phyloP scores from a whole-genome alignment of 1,284 basidiomycete species.

The Puccinia hordei region DNA sequence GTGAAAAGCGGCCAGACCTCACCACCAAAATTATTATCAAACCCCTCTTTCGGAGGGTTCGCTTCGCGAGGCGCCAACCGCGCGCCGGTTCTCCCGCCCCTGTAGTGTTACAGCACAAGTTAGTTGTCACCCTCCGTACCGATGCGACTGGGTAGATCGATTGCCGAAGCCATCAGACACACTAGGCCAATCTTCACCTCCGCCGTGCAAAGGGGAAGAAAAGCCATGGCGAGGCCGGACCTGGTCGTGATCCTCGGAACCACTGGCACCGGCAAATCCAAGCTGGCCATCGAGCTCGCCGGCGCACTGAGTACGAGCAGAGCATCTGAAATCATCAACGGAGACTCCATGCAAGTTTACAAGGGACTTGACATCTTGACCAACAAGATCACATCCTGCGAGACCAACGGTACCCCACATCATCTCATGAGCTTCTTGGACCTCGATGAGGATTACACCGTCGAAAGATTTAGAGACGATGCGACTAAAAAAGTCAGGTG shows the following conservation, averaged over 20 bases:
- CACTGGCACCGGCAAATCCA: slow-evolving; percentile 95
- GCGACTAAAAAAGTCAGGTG: slow-evolving; percentile 54
- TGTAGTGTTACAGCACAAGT: too few relatives aligned
- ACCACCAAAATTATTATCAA: too few relatives aligned
- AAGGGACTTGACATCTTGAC: slow-evolving; percentile 90
- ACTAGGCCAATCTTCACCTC: background rate
- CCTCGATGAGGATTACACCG: slow-evolving; percentile 79
- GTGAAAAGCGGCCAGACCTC: too few relatives aligned
- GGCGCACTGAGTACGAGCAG: slow-evolving; percentile 59
- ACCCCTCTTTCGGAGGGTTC: too few relatives aligned
- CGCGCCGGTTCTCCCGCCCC: too few relatives aligned
- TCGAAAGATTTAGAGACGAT: slow-evolving; percentile 59
- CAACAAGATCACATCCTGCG: slow-evolving; percentile 80
- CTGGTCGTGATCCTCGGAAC: slow-evolving; percentile 82
- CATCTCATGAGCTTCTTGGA: slow-evolving; percentile 82
- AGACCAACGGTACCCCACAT: slow-evolving; percentile 81
- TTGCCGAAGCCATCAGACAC: background rate
- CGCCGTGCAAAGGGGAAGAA: background rate
- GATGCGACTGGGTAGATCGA: background rate
- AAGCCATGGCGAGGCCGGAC: slow-evolving; percentile 7
- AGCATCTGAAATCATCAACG: slow-evolving; percentile 74
- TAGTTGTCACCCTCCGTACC: too few relatives aligned
- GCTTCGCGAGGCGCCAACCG: too few relatives aligned
- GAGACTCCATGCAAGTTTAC: slow-evolving; percentile 98
- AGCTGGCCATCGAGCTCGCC: slow-evolving; percentile 85